Evolutionary conservation across 345 rosid genomes (phyloP).

Genomic region (Aquilaria sinensis): DNA sequence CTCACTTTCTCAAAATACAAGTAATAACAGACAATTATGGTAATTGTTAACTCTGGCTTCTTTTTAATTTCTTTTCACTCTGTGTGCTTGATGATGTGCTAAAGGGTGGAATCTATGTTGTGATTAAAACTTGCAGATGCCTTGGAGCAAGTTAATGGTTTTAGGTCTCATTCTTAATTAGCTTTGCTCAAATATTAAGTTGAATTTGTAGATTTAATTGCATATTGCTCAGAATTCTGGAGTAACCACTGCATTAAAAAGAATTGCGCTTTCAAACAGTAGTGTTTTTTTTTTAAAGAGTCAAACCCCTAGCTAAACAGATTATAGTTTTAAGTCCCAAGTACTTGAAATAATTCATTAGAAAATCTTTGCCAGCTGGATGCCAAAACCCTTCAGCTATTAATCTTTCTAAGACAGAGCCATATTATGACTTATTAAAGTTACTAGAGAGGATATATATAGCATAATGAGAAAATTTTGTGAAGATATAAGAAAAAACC

Average conservation of each 20-base stretch:
- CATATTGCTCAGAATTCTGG: no score
- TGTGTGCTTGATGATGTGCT: background rate
- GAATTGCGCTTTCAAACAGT: no score
- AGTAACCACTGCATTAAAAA: no score
- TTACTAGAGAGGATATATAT: background rate
- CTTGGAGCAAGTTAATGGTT: background rate
- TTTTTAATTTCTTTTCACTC: background rate
- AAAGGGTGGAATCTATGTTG: constrained; percentile 1
- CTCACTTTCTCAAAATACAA: background rate
- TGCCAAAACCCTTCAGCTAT: background rate
- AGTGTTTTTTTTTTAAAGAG: background rate
- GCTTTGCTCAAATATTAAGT: background rate
- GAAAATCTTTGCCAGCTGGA: background rate
- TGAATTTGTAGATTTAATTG: no score
- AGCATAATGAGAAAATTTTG: background rate
- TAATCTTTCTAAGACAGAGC: background rate
- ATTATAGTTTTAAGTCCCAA: background rate
- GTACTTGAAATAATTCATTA: background rate
- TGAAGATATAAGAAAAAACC: background rate
- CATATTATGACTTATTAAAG: no score
- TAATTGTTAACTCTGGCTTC: background rate
- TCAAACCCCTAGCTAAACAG: no score
- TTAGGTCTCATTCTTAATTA: constrained; percentile 1
- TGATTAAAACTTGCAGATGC: background rate
- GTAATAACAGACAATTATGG: background rate